phyloP scores from a whole-genome alignment of 2,329 filamentous ascomycete genomes.

The Chaetomium olivaceum region DNA sequence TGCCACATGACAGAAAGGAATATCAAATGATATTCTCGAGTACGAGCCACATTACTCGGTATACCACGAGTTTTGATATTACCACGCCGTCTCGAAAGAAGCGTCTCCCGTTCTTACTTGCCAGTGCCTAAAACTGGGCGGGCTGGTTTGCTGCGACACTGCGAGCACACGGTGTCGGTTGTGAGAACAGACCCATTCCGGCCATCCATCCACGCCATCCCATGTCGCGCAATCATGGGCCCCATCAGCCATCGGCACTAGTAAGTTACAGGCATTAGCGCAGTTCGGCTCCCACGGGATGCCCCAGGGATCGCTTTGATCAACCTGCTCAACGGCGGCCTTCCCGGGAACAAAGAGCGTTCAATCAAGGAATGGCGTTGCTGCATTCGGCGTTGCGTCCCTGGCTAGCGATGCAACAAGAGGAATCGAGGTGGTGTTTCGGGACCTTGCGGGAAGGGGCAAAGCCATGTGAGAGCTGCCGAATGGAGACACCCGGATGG shows the following conservation, averaged over 20 bases:
- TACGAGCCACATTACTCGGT: background rate
- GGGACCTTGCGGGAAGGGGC: constrained; percentile 19
- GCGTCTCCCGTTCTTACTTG: background rate
- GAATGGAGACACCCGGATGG: constrained; percentile 15
- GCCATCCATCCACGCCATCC: background rate
- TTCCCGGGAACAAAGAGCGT: background rate
- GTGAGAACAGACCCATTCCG: too few species aligned
- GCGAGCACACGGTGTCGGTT: background rate
- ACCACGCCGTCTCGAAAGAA: background rate
- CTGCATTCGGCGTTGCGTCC: background rate
- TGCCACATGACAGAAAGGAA: background rate
- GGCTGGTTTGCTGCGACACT: background rate
- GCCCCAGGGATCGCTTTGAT: background rate
- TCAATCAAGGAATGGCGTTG: background rate
- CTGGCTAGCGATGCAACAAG: background rate
- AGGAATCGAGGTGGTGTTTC: constrained; percentile 24
- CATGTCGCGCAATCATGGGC: background rate
- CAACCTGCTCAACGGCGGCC: background rate
- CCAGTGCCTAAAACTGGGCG: too few species aligned
- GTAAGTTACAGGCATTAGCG: background rate
- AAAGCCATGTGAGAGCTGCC: constrained; percentile 22
- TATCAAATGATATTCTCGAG: background rate
- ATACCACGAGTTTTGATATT: background rate
- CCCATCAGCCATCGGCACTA: constrained; percentile 1
- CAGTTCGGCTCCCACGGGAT: background rate